Evolutionary conservation across 345 rosid genomes (phyloP), one percentile per base, ranked within the genome.

Genomic region (Heritiera fomes): DNA sequence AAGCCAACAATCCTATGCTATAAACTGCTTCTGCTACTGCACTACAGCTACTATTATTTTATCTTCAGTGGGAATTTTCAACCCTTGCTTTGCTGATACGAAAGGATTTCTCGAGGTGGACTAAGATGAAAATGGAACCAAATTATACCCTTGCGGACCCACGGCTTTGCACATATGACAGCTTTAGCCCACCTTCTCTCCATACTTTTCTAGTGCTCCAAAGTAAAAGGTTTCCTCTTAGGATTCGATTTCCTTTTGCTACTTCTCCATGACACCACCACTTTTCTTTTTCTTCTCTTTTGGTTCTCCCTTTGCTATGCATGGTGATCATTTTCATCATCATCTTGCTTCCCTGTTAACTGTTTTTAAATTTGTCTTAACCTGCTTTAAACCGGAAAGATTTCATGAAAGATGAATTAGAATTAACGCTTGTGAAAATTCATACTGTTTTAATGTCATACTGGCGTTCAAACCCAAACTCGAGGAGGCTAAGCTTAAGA

Each of bases 201-300:
- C 13, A 7, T 7, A 4, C 7, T 56, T 38, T 72, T 50, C 41
- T 17, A 3, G 38, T 72, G 20, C 40, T 80, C 8, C 41, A 7
- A 67, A 76, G 80, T 40, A 23, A 46, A 49, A 41, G 28, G 52
- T 30, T 50, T 11, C 76, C 50, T 38, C 81, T 30, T 81, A 50
- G 85, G 86, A 82, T 86, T 86, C 88, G 50, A 59, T 78, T 77
- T 17, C 61, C 73, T 61, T 50, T 77, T 59, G 83, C 80, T 75
- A 71, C 65, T 79, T 75, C 76, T 69, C 74, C 61, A 56, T 77
- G 81, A 28, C 85, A 77, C 20, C 55, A 40, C 7, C 56, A 38
- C 62, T 12, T 77, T 64, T 69, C 2, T 5, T 10, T 15, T 28
- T 34, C 38, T 65, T 9, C 47, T 15, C 18, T 55, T 77, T 50